Evolutionary conservation across 805 yeast species (phyloP).

Genomic region (Saccharomycopsis oosterbeekiorum): DNA sequence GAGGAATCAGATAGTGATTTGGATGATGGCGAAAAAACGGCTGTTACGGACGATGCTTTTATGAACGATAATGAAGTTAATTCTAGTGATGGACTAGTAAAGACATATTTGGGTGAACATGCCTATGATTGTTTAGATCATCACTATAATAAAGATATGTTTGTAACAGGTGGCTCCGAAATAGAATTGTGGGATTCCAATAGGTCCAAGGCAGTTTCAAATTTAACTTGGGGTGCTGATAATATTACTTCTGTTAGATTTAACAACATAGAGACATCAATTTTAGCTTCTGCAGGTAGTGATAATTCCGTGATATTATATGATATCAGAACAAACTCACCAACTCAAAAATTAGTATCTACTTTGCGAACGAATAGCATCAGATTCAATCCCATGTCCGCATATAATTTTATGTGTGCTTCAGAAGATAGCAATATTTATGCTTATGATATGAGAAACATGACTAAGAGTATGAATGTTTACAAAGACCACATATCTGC

Average conservation of each 20-base stretch:
- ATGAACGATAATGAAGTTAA: constrained; percentile 25
- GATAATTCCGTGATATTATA: constrained; percentile 87
- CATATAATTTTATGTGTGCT: constrained; percentile 84
- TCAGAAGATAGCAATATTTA: constrained; percentile 93
- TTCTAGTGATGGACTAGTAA: constrained; percentile 46
- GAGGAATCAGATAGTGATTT: constrained; percentile 24
- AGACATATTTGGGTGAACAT: constrained; percentile 76
- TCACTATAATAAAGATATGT: constrained; percentile 59
- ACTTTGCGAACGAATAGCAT: constrained; percentile 75
- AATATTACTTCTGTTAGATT: constrained; percentile 74
- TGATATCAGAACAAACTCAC: constrained; percentile 83
- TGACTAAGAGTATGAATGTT: constrained; percentile 71
- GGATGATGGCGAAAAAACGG: constrained; percentile 20
- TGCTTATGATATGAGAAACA: constrained; percentile 92
- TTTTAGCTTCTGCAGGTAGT: constrained; percentile 81
- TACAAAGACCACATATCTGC: constrained; percentile 95
- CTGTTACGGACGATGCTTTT: constrained; percentile 22
- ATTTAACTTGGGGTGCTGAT: constrained; percentile 95
- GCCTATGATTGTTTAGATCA: constrained; percentile 82
- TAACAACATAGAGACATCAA: constrained; percentile 81
- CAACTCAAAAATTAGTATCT: constrained; percentile 84
- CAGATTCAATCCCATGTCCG: constrained; percentile 97
- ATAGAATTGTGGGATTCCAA: constrained; percentile 89
- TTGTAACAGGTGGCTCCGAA: constrained; percentile 87
- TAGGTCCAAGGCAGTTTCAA: constrained; percentile 65